phyloP scores from a whole-genome alignment of 2,329 filamentous ascomycete species.

The Verticillium albo-atrum region DNA sequence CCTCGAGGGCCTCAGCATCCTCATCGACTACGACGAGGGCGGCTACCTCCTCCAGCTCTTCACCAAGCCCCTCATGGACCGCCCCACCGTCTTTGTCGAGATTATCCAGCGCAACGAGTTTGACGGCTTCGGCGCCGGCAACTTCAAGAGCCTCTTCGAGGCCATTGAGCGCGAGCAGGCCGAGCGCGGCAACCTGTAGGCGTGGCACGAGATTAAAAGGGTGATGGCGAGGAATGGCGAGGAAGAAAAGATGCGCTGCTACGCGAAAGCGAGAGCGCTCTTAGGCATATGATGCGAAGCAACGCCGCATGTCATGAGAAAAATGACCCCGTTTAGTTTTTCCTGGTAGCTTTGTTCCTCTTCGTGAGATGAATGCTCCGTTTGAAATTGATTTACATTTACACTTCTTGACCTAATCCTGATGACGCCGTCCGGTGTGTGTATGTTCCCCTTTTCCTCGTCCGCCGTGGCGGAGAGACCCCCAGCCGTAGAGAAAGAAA shows the following conservation, averaged over 20 bases:
- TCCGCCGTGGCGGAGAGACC: neutral
- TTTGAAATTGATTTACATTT: neutral
- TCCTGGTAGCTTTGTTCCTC: neutral
- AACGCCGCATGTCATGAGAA: neutral
- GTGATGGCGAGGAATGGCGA: neutral
- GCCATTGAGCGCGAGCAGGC: constrained; percentile 93
- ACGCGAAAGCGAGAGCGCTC: neutral
- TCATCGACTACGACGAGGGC: constrained; percentile 92
- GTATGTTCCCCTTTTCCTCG: neutral
- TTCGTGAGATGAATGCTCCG: neutral
- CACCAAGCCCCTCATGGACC: constrained; percentile 87
- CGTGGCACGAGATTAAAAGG: neutral
- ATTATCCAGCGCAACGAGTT: constrained; percentile 93
- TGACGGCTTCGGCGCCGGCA: constrained; percentile 87
- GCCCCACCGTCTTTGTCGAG: constrained; percentile 93
- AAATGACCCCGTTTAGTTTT: neutral
- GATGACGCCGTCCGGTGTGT: neutral
- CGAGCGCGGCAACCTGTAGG: constrained; percentile 72
- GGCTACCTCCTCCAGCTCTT: constrained; percentile 78
- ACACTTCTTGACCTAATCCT: neutral
- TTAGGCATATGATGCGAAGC: neutral
- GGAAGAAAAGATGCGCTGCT: neutral
- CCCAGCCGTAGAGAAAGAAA: too few relatives aligned
- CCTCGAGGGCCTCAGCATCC: constrained; percentile 73
- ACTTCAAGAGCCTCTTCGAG: constrained; percentile 94